These are phyloP conservation scores for Rhizophagus sp. DNA, from an alignment of 192 early-diverging fungal genomes.

Conservation along the genomic window DNA sequence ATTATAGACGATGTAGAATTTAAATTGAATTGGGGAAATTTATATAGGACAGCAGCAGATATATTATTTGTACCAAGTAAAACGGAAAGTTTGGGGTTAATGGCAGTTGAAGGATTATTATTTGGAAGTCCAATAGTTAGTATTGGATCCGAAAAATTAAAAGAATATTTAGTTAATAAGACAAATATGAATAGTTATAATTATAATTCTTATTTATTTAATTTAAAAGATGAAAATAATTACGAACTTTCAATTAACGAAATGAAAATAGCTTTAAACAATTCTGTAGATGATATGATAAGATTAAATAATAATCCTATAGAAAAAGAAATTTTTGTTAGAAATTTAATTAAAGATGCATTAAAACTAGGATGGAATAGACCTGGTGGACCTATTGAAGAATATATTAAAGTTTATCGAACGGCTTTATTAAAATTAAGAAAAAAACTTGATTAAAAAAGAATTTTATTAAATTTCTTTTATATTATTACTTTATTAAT, in stretches of 20 bases:
- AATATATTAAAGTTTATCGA: slow-evolving; percentile 48
- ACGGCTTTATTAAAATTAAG: slow-evolving; percentile 30
- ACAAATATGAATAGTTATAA: slow-evolving; percentile 11
- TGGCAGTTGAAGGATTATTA: slow-evolving; percentile 54
- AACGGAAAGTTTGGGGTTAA: slow-evolving; percentile 55
- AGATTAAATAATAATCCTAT: slow-evolving; percentile 27
- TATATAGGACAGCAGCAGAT: slow-evolving; percentile 54
- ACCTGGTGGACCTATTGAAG: slow-evolving; percentile 47
- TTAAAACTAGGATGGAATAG: slow-evolving; percentile 52
- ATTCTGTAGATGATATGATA: slow-evolving; percentile 38
- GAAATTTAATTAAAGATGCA: slow-evolving; percentile 49
- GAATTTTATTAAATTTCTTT: too few relatives aligned
- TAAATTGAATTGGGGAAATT: slow-evolving; percentile 44
- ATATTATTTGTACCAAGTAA: slow-evolving; percentile 52
- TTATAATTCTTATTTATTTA: slow-evolving; percentile 34
- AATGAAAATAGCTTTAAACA: slow-evolving; percentile 44
- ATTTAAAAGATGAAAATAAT: slow-evolving; percentile 38
- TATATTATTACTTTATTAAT: too few relatives aligned
- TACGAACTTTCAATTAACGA: slow-evolving; percentile 19
- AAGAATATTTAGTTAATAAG: slow-evolving; percentile 52
- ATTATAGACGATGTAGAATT: slow-evolving; percentile 42
- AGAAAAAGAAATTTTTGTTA: slow-evolving; percentile 47
- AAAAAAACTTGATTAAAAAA: background rate
- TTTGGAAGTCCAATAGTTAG: slow-evolving; percentile 57
- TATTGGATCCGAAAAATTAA: slow-evolving; percentile 47